These are phyloP conservation scores for Excoecaria agallocha DNA, from an alignment of 345 rosid species.

Conservation along the genomic window DNA sequence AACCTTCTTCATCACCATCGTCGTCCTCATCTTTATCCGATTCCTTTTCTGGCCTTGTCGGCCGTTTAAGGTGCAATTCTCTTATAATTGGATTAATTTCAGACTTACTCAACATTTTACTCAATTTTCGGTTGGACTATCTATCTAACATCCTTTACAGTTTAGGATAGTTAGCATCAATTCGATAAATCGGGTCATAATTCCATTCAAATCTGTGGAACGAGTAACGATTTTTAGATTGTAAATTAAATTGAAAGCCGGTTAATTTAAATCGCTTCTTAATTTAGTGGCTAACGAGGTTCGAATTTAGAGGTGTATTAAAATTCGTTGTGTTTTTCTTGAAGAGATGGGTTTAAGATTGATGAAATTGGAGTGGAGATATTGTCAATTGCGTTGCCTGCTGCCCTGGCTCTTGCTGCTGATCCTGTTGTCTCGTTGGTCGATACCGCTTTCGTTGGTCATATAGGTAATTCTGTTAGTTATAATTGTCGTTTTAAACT, in stretches of 20 bases:
- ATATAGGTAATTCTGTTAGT: conserved; percentile 48
- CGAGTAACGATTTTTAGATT: too few species aligned
- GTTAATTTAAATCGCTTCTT: too few species aligned
- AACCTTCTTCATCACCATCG: neutral
- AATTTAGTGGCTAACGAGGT: neutral
- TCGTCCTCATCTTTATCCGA: conserved; percentile 3
- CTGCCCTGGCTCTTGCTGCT: conserved; percentile 89
- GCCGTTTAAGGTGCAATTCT: conserved; percentile 31
- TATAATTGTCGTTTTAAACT: neutral
- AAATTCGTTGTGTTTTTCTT: neutral
- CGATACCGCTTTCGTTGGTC: conserved; percentile 88
- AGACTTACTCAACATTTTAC: too few species aligned
- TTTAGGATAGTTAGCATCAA: too few species aligned
- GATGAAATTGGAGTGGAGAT: conserved; percentile 67
- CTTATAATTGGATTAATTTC: neutral
- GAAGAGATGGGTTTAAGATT: conserved; percentile 42
- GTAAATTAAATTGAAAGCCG: too few species aligned
- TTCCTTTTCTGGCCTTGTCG: conserved; percentile 23
- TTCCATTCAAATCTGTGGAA: too few species aligned
- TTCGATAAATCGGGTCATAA: too few species aligned
- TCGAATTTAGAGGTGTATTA: neutral
- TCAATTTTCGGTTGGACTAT: too few species aligned
- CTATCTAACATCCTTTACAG: too few species aligned
- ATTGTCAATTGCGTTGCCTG: conserved; percentile 83
- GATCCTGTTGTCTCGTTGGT: conserved; percentile 82